Base-by-base conservation (phyloP, 2,329 filamentous ascomycete species). In the Talaromyces rugulosus region DNA sequence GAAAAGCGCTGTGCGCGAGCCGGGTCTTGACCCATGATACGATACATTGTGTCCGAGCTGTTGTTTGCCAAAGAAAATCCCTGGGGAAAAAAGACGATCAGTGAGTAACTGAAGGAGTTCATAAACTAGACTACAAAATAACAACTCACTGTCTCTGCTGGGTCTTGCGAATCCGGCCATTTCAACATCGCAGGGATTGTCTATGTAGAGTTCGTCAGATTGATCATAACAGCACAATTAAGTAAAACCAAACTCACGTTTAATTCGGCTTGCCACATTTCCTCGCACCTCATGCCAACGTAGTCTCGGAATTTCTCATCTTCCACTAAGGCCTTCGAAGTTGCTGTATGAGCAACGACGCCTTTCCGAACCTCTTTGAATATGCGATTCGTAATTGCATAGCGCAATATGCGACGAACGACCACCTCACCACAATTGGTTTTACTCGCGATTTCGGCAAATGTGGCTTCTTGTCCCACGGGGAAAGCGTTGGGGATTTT, bases 101-200 rank as follows among this genome's bases (percentile, higher is more conserved):
- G 23, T 18, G 28, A 53, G 12, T 16, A 23, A 27, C 8, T 53
- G 18, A 47, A 47, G 8, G 18, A 47, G 6, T 47, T 12, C 8
- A 8, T 47, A 47, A 3, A 14, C 14, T 27, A 11, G 3, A 12
- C 1, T 47, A 1, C 7, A 47, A 23, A 14, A 11, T 23, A 31
- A 36, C 5, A 54, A 55, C 58, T 56, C 18, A 60, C 59, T 14
- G 34, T 59, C 42, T 62, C 28, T 27, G 44, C 47, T 18, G 60
- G 60, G 27, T 62, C 56, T 12, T 62, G 55, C 9, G 60, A 62
- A 14, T 47, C 40, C 12, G 60, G 60, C 60, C 60, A 62, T 62
- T 62, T 62, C 56, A 53, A 16, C 47, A 57, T 53, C 5, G 40
- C 44, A 12, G 44, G 44, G 28, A 42, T 53, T 18, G 44, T 53